phyloP scores from a whole-genome alignment of 2,329 filamentous ascomycete species.

The Cladosporium sphaerospermum region DNA sequence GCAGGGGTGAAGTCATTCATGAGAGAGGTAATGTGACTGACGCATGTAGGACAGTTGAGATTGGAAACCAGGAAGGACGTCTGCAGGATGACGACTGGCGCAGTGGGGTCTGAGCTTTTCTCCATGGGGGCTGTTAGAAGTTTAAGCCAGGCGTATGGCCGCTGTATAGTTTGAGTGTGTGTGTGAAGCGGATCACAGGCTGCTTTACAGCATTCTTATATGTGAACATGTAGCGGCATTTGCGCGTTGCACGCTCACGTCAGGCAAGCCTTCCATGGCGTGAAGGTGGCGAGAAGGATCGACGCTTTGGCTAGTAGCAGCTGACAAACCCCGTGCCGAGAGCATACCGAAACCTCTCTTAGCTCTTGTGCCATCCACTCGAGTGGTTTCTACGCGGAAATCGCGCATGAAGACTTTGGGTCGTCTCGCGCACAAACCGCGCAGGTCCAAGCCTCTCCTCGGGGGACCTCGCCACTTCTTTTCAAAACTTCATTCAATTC shows the following conservation, averaged over 20 bases:
- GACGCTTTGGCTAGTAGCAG: background rate
- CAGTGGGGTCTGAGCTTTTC: background rate
- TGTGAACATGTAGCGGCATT: background rate
- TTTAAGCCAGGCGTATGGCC: too few species aligned
- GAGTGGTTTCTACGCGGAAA: background rate
- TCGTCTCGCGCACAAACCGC: background rate
- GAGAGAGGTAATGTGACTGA: slow-evolving; percentile 56
- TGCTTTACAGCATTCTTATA: background rate
- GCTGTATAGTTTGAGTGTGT: too few species aligned
- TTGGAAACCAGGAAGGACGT: slow-evolving; percentile 65
- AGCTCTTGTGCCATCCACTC: background rate
- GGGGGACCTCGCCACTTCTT: background rate
- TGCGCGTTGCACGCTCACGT: background rate
- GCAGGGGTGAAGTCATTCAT: slow-evolving; percentile 38
- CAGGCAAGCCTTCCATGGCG: background rate
- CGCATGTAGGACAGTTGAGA: slow-evolving; percentile 72
- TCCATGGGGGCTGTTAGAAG: background rate
- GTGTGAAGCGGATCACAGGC: background rate
- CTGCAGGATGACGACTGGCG: background rate
- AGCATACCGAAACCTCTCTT: background rate
- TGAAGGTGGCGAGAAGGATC: background rate
- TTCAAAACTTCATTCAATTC: too few species aligned
- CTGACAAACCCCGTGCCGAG: background rate
- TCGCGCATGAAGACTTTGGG: background rate
- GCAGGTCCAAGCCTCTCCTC: background rate